These are phyloP conservation scores for Amniculicola lignicola DNA, from an alignment of 495 filamentous ascomycete genomes.

Conservation along the genomic window DNA sequence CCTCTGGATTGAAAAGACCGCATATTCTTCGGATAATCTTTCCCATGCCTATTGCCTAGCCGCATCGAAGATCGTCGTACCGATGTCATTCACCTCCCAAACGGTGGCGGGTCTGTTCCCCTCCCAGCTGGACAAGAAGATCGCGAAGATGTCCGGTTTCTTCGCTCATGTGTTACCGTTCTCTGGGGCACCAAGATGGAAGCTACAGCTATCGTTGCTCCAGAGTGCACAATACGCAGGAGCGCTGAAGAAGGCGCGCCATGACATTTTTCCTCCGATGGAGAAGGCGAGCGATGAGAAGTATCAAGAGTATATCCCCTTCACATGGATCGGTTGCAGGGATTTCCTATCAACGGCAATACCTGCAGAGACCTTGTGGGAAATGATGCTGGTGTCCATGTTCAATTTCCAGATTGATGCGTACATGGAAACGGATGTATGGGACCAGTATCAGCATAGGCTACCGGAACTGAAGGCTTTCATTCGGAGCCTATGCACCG, in stretches of 20 bases:
- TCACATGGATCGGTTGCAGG: constrained; percentile 27
- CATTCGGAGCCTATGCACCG: constrained; percentile 13
- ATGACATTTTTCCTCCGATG: constrained; percentile 21
- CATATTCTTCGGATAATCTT: constrained; percentile 18
- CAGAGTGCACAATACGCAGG: constrained; percentile 13
- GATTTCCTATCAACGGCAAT: constrained; percentile 22
- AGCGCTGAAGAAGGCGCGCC: constrained; percentile 13
- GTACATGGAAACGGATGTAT: constrained; percentile 25
- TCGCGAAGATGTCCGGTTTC: constrained; percentile 21
- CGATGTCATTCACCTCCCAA: constrained; percentile 4
- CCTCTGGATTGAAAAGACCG: constrained; percentile 27
- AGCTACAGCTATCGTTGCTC: constrained; percentile 19
- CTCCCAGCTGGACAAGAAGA: constrained; percentile 15
- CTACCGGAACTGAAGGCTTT: constrained; percentile 17
- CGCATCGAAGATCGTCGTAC: constrained; percentile 20
- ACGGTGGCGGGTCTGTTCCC: constrained; percentile 11
- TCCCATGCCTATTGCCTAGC: constrained; percentile 27
- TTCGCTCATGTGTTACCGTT: constrained; percentile 17
- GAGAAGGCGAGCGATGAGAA: constrained; percentile 23
- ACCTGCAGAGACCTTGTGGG: constrained; percentile 14
- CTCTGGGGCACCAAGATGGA: constrained; percentile 8
- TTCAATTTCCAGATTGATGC: constrained; percentile 28
- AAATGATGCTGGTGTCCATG: constrained; percentile 31
- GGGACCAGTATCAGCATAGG: constrained; percentile 17
- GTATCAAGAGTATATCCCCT: constrained; percentile 28